These are phyloP conservation scores for Dioscorea cayenensis DNA, from an alignment of 116 monocot genomes.

Conservation along the genomic window DNA sequence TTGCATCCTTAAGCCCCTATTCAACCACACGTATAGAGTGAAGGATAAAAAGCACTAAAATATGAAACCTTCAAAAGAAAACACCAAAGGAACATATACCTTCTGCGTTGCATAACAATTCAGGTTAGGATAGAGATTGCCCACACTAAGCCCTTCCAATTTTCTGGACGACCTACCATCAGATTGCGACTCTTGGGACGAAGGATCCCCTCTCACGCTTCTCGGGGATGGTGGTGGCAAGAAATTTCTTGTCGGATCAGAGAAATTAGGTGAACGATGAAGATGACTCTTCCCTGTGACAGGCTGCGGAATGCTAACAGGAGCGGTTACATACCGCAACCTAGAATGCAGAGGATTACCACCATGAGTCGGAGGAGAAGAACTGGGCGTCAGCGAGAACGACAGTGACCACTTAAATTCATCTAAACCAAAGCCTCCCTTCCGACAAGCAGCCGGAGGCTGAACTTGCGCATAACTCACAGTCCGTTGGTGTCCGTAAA, in stretches of 20 bases:
- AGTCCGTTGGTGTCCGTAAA: conserved; percentile 2
- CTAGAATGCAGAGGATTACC: conserved; percentile 34
- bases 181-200: conserved; percentile 47
- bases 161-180: conserved; percentile 51
- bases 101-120: conserved; percentile 36
- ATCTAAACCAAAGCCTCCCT: conserved; percentile 26
- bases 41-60: background rate
- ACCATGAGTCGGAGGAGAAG: conserved; percentile 52
- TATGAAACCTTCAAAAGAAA: background rate
- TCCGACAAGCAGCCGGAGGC: conserved; percentile 13
- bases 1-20: conserved; percentile 59
- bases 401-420: conserved; percentile 57
- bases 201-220: conserved; percentile 29
- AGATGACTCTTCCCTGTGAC: conserved; percentile 20
- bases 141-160: conserved; percentile 44
- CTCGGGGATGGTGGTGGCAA: conserved; percentile 75
- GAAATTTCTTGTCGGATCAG: conserved; percentile 51
- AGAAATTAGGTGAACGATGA: conserved; percentile 38
- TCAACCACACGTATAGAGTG: background rate
- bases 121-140: conserved; percentile 42
- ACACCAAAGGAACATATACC: conserved; percentile 28
- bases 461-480: conserved; percentile 5
- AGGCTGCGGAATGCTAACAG: conserved; percentile 64
- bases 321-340: conserved; percentile 44
- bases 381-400: conserved; percentile 59